Base-by-base conservation (phyloP, 116 monocot genomes). In the Posidonia oceanica region DNA sequence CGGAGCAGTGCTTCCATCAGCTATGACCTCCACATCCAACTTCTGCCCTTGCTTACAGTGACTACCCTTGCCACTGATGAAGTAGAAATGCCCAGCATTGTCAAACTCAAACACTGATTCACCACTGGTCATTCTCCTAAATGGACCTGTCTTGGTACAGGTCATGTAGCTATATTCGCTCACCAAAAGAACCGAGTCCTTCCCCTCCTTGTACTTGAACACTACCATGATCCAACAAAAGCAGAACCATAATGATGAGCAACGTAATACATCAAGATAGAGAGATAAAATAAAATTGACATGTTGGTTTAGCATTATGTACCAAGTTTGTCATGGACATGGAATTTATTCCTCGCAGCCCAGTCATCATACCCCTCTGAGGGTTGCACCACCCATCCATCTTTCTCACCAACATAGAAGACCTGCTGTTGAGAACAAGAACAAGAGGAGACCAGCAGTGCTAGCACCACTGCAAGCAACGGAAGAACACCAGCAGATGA, bases 181-280 rank as follows among this genome's bases (percentile, higher is more conserved):
- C 54, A 89, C 89, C 23, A 77, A 29, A 13, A 93, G 69, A 16
- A 93, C 93, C 0, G 86, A 84, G 70, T 93, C 93, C 52, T 79
- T 66, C 8, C 83, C 86, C 52, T 78, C 75, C 75, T 81, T 69
- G 71, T 85, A 87, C 68, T 71, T 84, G 69, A 93, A 93, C 44
- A 93, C 93, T 93, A 58, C 17, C 11, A 37, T 20, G 14, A 3
- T n/a, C 59, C 59, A 59, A 15, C 14, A 59, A 7, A 59, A 59
- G n/a, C n/a, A 59, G 10, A 59, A 20, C 5, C 14, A 59, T 59
- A 59, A 59, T 5, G 59, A 17, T 16, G 4, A 17, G 20, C 59
- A 7, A 3, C 4, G 20, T 15, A 59, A 54, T 2, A 54, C 3
- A 55, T 37, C 37, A 16, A 76, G 69, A 63, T 18, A 76, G 15